These are phyloP conservation scores for Ophioceras dolichostomum DNA, from an alignment of 2,329 filamentous ascomycete genomes.

Conservation along the genomic window DNA sequence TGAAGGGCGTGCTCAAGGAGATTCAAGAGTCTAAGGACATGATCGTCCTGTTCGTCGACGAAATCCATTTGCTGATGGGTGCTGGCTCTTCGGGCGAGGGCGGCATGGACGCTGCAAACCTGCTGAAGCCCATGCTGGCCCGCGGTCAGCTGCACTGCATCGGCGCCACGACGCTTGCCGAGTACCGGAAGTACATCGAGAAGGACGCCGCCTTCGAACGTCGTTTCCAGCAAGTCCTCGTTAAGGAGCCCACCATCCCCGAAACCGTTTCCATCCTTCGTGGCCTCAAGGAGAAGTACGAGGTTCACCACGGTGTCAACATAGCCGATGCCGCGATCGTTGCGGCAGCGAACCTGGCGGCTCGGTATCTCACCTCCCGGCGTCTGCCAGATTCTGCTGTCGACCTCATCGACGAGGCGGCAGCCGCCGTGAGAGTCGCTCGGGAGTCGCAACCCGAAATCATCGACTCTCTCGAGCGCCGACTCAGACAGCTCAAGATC, in stretches of 20 bases:
- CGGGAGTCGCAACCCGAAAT: constrained; percentile 94
- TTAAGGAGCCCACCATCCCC: constrained; percentile 79
- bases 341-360: constrained; percentile 77
- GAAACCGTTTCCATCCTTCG: constrained; percentile 98
- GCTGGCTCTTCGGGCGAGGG: constrained; percentile 90
- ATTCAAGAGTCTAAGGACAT: constrained; percentile 90
- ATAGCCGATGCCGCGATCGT: constrained; percentile 93
- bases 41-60: constrained; percentile 96
- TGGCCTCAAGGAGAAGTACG: constrained; percentile 94
- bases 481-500: constrained; percentile 82
- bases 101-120: constrained; percentile 96
- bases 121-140: constrained; percentile 96
- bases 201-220: constrained; percentile 97
- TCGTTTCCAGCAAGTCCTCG: constrained; percentile 94
- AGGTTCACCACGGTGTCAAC: constrained; percentile 94
- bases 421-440: constrained; percentile 89
- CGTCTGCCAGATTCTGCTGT: constrained; percentile 93
- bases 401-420: constrained; percentile 90
- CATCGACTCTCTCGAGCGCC: constrained; percentile 87
- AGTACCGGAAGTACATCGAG: constrained; percentile 94
- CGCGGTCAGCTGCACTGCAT: constrained; percentile 96
- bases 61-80: constrained; percentile 97
- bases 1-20: constrained; percentile 98
- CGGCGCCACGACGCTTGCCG: constrained; percentile 84
- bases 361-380: constrained; percentile 82